These are phyloP conservation scores for Begonia peltatifolia DNA, from an alignment of 306 rosid species.

Conservation along the genomic window DNA sequence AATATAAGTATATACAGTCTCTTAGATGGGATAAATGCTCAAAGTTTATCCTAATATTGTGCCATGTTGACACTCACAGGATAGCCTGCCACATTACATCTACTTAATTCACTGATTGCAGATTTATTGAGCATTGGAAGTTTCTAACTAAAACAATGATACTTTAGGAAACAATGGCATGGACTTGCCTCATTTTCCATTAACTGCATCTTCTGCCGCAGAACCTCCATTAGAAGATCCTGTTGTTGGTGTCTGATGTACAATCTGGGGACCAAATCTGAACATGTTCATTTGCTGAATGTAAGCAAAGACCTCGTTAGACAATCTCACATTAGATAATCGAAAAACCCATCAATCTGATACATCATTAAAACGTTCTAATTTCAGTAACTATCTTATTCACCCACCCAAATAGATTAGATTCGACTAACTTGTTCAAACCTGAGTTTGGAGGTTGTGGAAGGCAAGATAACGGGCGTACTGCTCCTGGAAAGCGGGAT, in stretches of 20 bases:
- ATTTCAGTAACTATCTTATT: neutral
- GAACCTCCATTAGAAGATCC: conserved; percentile 31
- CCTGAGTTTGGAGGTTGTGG: conserved; percentile 75
- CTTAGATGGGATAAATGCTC: no score
- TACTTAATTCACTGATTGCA: no score
- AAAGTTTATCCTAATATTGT: no score
- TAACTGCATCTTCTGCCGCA: conserved; percentile 20
- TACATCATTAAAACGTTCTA: neutral
- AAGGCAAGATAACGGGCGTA: conserved; percentile 52
- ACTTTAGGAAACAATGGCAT: no score
- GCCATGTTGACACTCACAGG: no score
- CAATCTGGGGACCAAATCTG: conserved; percentile 40
- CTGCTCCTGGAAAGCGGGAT: conserved; percentile 47
- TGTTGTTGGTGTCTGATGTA: conserved; percentile 33
- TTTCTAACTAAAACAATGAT: no score
- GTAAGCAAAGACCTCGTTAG: neutral
- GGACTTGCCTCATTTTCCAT: conserved; percentile 26
- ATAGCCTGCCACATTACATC: no score
- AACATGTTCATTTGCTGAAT: conserved; percentile 44
- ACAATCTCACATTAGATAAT: no score
- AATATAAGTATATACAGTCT: no score
- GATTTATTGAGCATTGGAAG: no score
- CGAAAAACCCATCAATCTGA: neutral
- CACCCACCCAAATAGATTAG: no score
- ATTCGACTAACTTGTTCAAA: conserved; percentile 3